Base-by-base conservation (phyloP, 2,329 filamentous ascomycete species). In the Chaetomium globosum region DNA sequence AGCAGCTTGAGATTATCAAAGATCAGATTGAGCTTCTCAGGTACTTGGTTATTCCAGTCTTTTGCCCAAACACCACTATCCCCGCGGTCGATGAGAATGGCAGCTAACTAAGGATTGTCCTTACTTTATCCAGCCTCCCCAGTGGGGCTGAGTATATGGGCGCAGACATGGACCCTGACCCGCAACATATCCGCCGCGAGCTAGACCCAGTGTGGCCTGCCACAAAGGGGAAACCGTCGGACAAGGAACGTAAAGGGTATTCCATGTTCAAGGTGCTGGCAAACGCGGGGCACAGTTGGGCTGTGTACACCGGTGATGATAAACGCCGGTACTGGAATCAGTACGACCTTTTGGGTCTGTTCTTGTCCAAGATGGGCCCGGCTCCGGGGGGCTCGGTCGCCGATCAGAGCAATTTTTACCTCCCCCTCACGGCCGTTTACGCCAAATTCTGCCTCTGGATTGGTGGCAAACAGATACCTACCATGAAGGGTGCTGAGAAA, bases 351-450 rank as follows among this genome's bases (percentile, higher is more conserved):
- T 7, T 55, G n/a, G 52, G 52, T 36, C 31, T 55, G 9, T 55
- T 55, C 52, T 36, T 55, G 36, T 55, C 52, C 52, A 55, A 55
- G 31, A 55, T 55, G 52, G 52, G 52, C 16, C 28, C 52, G 6
- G 52, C 52, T 23, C 52, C 52, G 13, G n/a, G 10, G 3, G 16
- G 16, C 3, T 3, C 1, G 2, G 19, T 26, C 21, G 52, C 28
- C 19, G 8, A 16, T 4, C 13, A 36, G 5, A 4, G 7, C 13
- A 55, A 55, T 6, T 55, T 55, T 7, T 55, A 55, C 30, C 28
- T 55, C 19, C 52, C 52, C 1, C 52, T 55, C 28, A 36, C 31
- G 16, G 52, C 52, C 28, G 52, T 55, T 19, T 55, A 33, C 52
- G 52, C 52, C 28, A 19, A 21, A n/a, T 55, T 55, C 52, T 55